Percentiles rank a stretch among this genome's conserved stretches.
phyloP scores from a whole-genome alignment of 441 rosid genomes.

The Adansonia rubrostipa region DNA sequence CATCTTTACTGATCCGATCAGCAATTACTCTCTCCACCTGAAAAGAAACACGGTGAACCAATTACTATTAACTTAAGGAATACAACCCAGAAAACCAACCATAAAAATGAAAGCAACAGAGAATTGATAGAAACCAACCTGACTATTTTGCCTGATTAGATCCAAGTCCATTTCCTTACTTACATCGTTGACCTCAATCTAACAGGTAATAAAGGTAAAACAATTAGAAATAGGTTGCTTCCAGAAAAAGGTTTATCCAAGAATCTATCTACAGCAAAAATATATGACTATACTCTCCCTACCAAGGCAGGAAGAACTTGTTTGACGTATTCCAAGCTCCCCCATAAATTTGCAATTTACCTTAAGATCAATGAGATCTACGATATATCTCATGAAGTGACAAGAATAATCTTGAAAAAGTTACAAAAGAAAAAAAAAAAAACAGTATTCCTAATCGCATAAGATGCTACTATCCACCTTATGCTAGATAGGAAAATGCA shows the following conservation, averaged over 20 bases:
- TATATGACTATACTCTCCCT: background rate
- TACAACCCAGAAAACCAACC: slow-evolving; percentile 13
- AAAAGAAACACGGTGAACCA: slow-evolving; percentile 33
- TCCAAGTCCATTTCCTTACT: slow-evolving; percentile 99
- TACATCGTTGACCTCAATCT: slow-evolving; percentile 98
- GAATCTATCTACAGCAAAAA: background rate
- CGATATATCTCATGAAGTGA: background rate
- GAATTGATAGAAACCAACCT: slow-evolving; percentile 52
- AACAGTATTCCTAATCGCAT: background rate
- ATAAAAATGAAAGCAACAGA: slow-evolving; percentile 17
- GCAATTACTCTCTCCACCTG: slow-evolving; percentile 95
- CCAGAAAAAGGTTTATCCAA: slow-evolving; percentile 3
- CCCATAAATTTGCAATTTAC: background rate
- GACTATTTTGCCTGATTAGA: slow-evolving; percentile 94
- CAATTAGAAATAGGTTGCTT: slow-evolving; percentile 13
- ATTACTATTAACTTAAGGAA: slow-evolving; percentile 25
- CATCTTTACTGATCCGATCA: slow-evolving; percentile 84
- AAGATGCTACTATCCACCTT: background rate
- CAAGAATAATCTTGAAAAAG: background rate
- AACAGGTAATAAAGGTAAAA: slow-evolving; percentile 30
- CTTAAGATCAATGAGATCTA: background rate
- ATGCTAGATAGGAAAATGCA: background rate
- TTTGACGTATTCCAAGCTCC: slow-evolving; percentile 20
- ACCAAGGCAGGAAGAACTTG: slow-evolving; percentile 14
- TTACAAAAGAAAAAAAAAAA: background rate